These are phyloP conservation scores for Pseudogymnoascus sp. DNA, from an alignment of 2,329 filamentous ascomycete genomes.

Conservation along the genomic window DNA sequence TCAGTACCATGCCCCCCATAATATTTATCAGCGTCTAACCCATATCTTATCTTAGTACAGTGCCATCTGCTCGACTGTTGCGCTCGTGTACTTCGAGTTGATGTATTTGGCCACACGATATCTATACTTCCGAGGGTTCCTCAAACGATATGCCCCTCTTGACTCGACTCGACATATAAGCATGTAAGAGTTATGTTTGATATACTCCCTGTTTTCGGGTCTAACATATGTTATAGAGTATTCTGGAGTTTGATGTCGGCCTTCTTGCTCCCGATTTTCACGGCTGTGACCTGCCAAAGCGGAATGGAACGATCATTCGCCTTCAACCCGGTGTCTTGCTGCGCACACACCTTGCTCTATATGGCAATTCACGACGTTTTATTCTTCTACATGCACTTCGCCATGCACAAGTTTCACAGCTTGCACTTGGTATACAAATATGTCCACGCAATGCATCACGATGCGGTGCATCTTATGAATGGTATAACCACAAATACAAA, in stretches of 20 bases:
- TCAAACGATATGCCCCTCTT: not conserved
- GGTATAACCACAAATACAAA: not conserved
- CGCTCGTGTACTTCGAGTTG: not conserved
- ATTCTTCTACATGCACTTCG: not conserved
- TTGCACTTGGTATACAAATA: not conserved
- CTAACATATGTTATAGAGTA: not conserved
- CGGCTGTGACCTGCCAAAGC: not conserved
- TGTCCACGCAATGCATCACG: not conserved
- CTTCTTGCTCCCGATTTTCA: not conserved
- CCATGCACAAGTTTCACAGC: not conserved
- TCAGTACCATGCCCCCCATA: not conserved
- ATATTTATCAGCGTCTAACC: not conserved
- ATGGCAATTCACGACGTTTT: not conserved
- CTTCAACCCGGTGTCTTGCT: not conserved
- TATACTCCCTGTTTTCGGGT: not conserved
- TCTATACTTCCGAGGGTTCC: not conserved
- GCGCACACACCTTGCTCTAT: not conserved
- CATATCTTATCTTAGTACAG: not conserved
- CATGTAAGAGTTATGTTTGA: not conserved
- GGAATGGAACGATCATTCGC: not conserved
- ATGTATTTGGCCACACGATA: not conserved
- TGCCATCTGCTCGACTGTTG: not conserved
- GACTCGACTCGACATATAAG: not conserved
- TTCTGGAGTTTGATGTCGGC: not conserved
- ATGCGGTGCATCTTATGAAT: not conserved